Conservation (phyloP, 805 yeast species). For the Ogataea neopini region DNA sequence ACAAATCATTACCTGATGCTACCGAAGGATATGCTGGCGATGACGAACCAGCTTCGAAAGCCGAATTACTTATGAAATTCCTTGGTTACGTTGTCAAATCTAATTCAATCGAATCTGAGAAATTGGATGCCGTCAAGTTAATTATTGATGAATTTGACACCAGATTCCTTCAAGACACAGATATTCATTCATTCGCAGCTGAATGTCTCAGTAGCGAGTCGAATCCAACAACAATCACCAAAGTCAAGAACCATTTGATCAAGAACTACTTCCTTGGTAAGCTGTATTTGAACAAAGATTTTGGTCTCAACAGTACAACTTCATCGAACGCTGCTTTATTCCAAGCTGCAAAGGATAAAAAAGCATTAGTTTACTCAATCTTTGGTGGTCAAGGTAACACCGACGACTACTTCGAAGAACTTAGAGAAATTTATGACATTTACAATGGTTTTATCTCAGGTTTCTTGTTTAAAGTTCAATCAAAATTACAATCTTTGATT, state of each 20-base stretch:
- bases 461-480: constrained; percentile 68
- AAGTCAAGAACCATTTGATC: constrained; percentile 69
- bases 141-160: constrained; percentile 83
- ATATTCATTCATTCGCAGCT: constrained; percentile 89
- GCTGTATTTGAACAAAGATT: constrained; percentile 30
- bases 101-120: constrained; percentile 31
- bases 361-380: constrained; percentile 73
- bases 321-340: constrained; percentile 45
- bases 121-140: constrained; percentile 60
- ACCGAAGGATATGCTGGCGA: constrained; percentile 86
- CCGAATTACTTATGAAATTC: constrained; percentile 82
- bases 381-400: constrained; percentile 99
- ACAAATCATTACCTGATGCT: constrained; percentile 70
- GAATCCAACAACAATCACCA: constrained; percentile 65
- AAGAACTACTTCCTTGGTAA: constrained; percentile 65
- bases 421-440: constrained; percentile 76
- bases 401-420: constrained; percentile 96
- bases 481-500: constrained; percentile 65
- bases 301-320: constrained; percentile 19
- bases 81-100: constrained; percentile 62
- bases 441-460: constrained; percentile 76
- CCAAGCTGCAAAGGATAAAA: constrained; percentile 55
- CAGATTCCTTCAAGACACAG: constrained; percentile 69
- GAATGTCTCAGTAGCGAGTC: constrained; percentile 56
- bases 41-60: constrained; percentile 83